Evolutionary conservation across 176 grass and related monocot species (phyloP).

Genomic region (Saccharum spontaneum): DNA sequence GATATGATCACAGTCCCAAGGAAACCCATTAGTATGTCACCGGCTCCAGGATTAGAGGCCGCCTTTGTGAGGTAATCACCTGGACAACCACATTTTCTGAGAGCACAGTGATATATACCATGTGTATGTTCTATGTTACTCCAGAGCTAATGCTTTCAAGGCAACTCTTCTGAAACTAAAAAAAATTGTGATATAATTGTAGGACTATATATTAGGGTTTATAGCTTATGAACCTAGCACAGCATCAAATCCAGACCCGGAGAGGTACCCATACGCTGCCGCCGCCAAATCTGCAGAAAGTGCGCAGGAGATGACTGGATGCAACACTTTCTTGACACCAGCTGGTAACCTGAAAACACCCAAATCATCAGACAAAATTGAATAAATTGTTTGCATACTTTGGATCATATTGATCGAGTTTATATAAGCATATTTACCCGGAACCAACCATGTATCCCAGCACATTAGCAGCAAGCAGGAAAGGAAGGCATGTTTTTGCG

Average conservation of each 20-base stretch:
- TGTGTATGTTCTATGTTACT: not conserved
- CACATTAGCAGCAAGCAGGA: conserved; percentile 77
- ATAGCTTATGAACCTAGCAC: conserved; percentile 72
- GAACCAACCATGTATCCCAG: conserved; percentile 93
- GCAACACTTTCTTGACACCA: conserved; percentile 67
- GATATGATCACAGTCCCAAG: conserved; percentile 96
- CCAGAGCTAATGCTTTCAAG: not conserved
- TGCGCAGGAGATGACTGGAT: conserved; percentile 88
- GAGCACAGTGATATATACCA: not conserved
- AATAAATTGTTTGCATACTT: not conserved
- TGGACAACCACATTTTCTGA: conserved; percentile 34
- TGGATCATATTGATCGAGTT: conserved; percentile 26
- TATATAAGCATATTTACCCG: conserved; percentile 58
- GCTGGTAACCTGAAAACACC: conserved; percentile 63
- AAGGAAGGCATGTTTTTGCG: conserved; percentile 80
- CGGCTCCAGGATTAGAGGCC: conserved; percentile 88
- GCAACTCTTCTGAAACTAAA: not conserved
- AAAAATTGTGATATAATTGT: not conserved
- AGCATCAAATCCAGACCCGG: conserved; percentile 59
- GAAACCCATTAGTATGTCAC: conserved; percentile 92
- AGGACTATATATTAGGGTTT: not conserved
- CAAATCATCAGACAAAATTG: conserved; percentile 1
- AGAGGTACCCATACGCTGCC: conserved; percentile 56
- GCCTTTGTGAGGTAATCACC: conserved; percentile 85
- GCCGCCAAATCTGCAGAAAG: conserved; percentile 78